Conservation (phyloP, 2,329 filamentous ascomycete species). For the Penicillium nordicum region DNA sequence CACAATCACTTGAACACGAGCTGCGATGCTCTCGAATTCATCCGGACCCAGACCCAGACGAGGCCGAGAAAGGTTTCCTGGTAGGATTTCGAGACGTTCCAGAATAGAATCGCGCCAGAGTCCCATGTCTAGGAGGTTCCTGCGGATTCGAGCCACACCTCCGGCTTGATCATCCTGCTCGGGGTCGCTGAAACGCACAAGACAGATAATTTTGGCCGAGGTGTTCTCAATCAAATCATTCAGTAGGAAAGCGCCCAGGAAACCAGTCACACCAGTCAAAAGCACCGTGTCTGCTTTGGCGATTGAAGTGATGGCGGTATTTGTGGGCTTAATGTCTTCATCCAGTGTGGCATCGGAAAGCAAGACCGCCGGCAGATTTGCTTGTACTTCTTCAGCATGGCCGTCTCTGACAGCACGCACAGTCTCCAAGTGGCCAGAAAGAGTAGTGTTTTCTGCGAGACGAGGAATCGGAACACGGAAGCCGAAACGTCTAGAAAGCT, state of each 20-base stretch:
- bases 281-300: conserved; percentile 66
- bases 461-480: conserved; percentile 69
- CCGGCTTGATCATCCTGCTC: conserved; percentile 61
- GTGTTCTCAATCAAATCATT: conserved; percentile 66
- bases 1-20: conserved; percentile 67
- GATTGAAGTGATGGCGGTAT: conserved; percentile 55
- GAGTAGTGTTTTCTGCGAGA: conserved; percentile 67
- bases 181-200: conserved; percentile 70
- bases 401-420: conserved; percentile 69
- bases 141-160: conserved; percentile 68
- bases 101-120: conserved; percentile 74
- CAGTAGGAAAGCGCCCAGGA: conserved; percentile 71
- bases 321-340: conserved; percentile 62
- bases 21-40: conserved; percentile 62
- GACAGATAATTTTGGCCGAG: conserved; percentile 65
- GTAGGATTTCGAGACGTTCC: conserved; percentile 72
- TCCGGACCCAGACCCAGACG: conserved; percentile 65
- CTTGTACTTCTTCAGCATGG: conserved; percentile 70
- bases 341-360: conserved; percentile 65
- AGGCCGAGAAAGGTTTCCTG: conserved; percentile 67
- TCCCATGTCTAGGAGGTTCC: conserved; percentile 73
- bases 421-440: conserved; percentile 68
- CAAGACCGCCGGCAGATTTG: conserved; percentile 67
- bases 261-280: conserved; percentile 72
- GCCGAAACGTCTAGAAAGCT: conserved; percentile 65